Percentiles rank a stretch among this genome's conserved stretches.
Evolutionary conservation across 1,284 basidiomycete genomes (phyloP).

Genomic region (Rhodotorula sp.): DNA sequence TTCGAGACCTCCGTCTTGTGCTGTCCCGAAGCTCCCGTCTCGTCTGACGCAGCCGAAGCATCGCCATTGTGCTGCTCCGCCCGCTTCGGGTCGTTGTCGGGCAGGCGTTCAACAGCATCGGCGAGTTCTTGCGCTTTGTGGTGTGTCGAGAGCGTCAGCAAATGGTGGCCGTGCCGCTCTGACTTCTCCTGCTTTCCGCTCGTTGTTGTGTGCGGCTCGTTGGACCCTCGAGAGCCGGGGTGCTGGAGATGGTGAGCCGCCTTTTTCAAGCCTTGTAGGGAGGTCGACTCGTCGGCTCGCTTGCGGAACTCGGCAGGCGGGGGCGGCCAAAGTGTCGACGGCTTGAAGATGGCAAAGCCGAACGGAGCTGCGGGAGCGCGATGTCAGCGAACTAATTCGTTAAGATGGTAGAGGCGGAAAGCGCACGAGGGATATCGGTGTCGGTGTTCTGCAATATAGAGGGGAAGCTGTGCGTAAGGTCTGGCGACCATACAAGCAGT

Average conservation of each 20-base stretch:
- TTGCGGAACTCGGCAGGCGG: slow-evolving; percentile 62
- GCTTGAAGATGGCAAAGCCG: slow-evolving; percentile 57
- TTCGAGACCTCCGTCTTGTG: slow-evolving; percentile 26
- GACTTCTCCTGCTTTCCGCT: neutral
- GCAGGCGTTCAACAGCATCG: slow-evolving; percentile 18
- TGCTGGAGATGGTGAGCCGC: slow-evolving; percentile 38
- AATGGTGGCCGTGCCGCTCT: neutral
- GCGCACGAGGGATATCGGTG: slow-evolving; percentile 63
- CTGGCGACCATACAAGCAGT: slow-evolving; percentile 53
- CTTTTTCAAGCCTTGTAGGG: slow-evolving; percentile 58
- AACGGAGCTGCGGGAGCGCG: slow-evolving; percentile 25
- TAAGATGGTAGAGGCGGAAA: neutral
- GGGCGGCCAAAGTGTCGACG: slow-evolving; percentile 86
- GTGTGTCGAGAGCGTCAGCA: slow-evolving; percentile 10
- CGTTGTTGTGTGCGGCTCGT: neutral
- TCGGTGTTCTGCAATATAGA: slow-evolving; percentile 80
- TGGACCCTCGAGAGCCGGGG: neutral
- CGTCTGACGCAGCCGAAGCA: neutral
- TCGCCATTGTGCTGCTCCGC: slow-evolving; percentile 5
- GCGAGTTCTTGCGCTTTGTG: slow-evolving; percentile 30
- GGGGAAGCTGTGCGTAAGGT: slow-evolving; percentile 91
- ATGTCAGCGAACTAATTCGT: neutral
- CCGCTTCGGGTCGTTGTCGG: slow-evolving; percentile 10
- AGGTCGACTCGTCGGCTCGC: slow-evolving; percentile 32
- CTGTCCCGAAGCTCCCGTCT: slow-evolving; percentile 2